Conservation (phyloP, 2,329 filamentous ascomycete species). For the Fusarium graminum region DNA sequence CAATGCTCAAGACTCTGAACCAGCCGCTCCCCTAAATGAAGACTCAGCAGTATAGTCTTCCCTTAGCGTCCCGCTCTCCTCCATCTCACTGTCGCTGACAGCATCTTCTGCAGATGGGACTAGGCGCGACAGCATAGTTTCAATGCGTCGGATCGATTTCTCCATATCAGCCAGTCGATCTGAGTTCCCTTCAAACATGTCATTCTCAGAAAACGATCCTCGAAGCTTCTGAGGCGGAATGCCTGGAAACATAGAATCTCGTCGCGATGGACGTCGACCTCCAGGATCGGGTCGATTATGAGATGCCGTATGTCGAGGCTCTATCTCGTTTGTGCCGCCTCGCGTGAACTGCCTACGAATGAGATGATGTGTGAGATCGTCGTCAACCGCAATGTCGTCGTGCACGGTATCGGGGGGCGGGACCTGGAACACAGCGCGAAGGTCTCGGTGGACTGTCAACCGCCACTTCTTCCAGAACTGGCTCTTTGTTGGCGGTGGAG, state of each 20-base stretch:
- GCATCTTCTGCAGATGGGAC: slow-evolving; percentile 50
- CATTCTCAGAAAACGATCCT: slow-evolving; percentile 61
- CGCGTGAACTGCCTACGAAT: slow-evolving; percentile 69
- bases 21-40: slow-evolving; percentile 44
- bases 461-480: slow-evolving; percentile 76
- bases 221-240: slow-evolving; percentile 61
- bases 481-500: slow-evolving; percentile 49
- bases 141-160: slow-evolving; percentile 62
- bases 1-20: slow-evolving; percentile 21
- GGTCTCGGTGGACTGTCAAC: slow-evolving; percentile 78
- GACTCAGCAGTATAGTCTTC: slow-evolving; percentile 50
- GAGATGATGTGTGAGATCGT: slow-evolving; percentile 69
- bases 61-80: slow-evolving; percentile 50
- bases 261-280: slow-evolving; percentile 56
- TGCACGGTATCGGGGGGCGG: slow-evolving; percentile 73
- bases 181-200: slow-evolving; percentile 60
- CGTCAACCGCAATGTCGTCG: slow-evolving; percentile 69
- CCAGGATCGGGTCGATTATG: slow-evolving; percentile 46
- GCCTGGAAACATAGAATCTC: slow-evolving; percentile 70
- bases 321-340: slow-evolving; percentile 55
- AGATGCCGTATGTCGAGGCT: slow-evolving; percentile 36
- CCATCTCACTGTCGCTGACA: slow-evolving; percentile 46
- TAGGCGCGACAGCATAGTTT: slow-evolving; percentile 60
- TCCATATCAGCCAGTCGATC: slow-evolving; percentile 64
- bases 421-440: slow-evolving; percentile 79